Base-by-base conservation (phyloP, 1,139 yeast species). In the Magnusiomyces magnusii region DNA sequence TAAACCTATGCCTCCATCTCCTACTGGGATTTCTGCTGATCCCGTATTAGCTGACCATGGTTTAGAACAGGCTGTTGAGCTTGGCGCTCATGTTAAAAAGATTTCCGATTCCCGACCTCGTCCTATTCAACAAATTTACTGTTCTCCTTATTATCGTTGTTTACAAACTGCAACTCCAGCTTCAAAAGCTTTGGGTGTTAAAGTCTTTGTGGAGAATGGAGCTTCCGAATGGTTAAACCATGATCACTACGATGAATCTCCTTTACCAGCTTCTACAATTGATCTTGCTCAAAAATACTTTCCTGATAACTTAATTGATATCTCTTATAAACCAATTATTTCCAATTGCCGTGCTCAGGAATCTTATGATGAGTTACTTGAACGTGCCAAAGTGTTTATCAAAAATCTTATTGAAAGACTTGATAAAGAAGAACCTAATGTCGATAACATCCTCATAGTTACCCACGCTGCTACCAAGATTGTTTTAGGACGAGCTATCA, bases 81-180 rank as follows among this genome's bases (percentile, higher is more conserved):
- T 89, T 59, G 92, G 87, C 0, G 78, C 74, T 25, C 83, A 79
- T 66, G 64, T 78, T 28, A 65, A 65, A 15, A 61, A 72, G 1
- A 68, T 77, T 19, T 64, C 72, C 31, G 73, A 75, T 3, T 81
- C 83, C 27, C 78, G 76, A 58, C 23, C 47, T 21, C 27, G 31
- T 5, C 47, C 47, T 2, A 88, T 92, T 0, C 83, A 85, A 62
- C 75, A 84, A 56, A 79, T 89, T 27, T 76, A 87, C 65, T 76
- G 86, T 1, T 89, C 97, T 1, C 98, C 98, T 0, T 92, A 90
- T 71, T 91, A 89, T 71, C 76, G 98, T 62, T 93, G 98, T 71
- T 77, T 92, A 19, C 92, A 93, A 70, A 91, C 98, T 0, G 81
- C 87, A 2, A 79, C 81, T 53, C 88, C 92, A 1, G 75, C 84